Evolutionary conservation across 2,329 filamentous ascomycete genomes (phyloP).

Genomic region (Epichloe festucae): DNA sequence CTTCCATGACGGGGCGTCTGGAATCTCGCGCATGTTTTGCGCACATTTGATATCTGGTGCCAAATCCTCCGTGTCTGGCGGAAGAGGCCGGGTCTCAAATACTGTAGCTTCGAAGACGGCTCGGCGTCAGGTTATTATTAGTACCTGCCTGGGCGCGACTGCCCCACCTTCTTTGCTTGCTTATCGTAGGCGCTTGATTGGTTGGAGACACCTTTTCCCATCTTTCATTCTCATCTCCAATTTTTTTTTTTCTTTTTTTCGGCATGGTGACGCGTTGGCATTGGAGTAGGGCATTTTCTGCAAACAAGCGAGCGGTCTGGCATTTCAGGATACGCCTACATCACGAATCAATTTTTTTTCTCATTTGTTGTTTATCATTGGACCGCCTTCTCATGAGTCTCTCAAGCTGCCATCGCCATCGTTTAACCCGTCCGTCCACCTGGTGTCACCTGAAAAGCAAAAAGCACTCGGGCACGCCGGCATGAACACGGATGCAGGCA

Average conservation of each 20-base stretch:
- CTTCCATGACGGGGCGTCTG: not conserved
- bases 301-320: conserved; percentile 5
- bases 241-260: conserved; percentile 1
- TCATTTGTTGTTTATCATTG: not conserved
- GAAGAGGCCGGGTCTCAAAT: not conserved
- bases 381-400: not conserved
- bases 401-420: not conserved
- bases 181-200: no score
- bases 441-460: not conserved
- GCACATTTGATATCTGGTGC: no score
- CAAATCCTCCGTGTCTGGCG: not conserved
- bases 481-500: not conserved
- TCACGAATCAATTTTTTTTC: not conserved
- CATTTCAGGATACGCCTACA: not conserved
- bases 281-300: not conserved
- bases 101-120: no score
- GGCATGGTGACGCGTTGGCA: not conserved
- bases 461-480: not conserved
- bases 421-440: not conserved
- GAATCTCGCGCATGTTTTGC: not conserved
- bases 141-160: not conserved
- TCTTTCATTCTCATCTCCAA: not conserved
- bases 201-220: not conserved
- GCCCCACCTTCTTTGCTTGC: no score
- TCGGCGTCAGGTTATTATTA: no score